phyloP scores from a whole-genome alignment of 192 early-diverging fungal genomes.

The Haplosporangium gracile region DNA sequence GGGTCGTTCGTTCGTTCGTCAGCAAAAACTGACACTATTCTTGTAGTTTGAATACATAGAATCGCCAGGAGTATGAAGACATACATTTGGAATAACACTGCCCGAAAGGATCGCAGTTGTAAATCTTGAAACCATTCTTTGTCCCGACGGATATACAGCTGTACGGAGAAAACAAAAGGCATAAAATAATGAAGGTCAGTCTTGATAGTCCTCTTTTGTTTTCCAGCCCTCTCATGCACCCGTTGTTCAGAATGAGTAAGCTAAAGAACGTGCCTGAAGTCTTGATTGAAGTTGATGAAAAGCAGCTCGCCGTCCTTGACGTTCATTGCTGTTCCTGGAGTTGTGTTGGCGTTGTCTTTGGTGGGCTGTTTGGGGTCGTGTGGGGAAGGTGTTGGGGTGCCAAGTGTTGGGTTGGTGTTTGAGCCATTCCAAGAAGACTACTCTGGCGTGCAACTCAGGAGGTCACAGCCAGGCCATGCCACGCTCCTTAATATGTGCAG shows the following conservation, averaged over 20 bases:
- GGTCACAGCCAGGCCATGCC: not conserved
- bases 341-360: not conserved
- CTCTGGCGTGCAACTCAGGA: not conserved
- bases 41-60: not conserved
- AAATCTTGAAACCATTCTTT: slow-evolving; percentile 89
- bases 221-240: not conserved
- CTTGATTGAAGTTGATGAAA: slow-evolving; percentile 86
- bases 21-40: not conserved
- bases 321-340: not conserved
- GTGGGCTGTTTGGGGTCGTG: not conserved
- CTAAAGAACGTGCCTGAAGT: slow-evolving; percentile 64
- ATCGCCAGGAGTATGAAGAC: no score
- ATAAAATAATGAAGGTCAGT: not conserved
- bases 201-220: no score
- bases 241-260: not conserved
- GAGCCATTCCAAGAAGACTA: not conserved
- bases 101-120: slow-evolving; percentile 96
- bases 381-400: not conserved
- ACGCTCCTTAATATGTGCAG: not conserved
- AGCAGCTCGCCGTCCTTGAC: slow-evolving; percentile 69
- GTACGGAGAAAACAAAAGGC: no score
- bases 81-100: slow-evolving; percentile 88
- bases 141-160: slow-evolving; percentile 92
- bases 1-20: not conserved
- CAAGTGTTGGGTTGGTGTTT: no score